Evolutionary conservation across 768 basidiomycete genomes (phyloP).

Genomic region (Pleurotus pulmonarius): DNA sequence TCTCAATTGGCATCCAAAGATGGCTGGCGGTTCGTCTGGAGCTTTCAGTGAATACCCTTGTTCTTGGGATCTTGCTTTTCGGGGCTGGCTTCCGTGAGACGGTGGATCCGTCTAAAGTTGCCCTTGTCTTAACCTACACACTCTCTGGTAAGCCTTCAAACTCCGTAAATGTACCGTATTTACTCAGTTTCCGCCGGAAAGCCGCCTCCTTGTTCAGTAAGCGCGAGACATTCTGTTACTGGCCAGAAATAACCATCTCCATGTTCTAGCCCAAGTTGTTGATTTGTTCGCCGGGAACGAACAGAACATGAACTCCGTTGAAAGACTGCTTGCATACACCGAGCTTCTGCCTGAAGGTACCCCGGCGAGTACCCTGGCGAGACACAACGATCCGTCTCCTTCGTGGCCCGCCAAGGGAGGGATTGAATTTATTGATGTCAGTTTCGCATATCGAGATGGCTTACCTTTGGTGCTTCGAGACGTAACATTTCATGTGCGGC

Average conservation of each 20-base stretch:
- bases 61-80: conserved; percentile 68
- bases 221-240: no score
- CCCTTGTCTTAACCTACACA: conserved; percentile 57
- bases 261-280: conserved; percentile 45
- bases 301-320: conserved; percentile 64
- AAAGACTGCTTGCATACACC: conserved; percentile 63
- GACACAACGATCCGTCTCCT: conserved; percentile 23
- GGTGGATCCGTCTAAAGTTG: conserved; percentile 57
- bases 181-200: no score
- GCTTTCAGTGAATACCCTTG: conserved; percentile 59
- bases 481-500: conserved; percentile 47
- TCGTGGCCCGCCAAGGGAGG: conserved; percentile 50
- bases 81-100: conserved; percentile 57
- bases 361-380: conserved; percentile 28
- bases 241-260: not conserved
- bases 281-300: conserved; percentile 54
- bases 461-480: conserved; percentile 64
- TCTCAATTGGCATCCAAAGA: conserved; percentile 61
- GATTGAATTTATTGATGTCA: conserved; percentile 52
- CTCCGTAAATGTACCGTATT: not conserved
- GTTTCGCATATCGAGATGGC: conserved; percentile 55
- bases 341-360: conserved; percentile 54
- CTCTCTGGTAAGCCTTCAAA: conserved; percentile 38
- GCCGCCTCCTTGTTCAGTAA: no score
- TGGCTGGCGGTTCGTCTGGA: conserved; percentile 66